Evolutionary conservation across 106 monocot species (phyloP).

Genomic region (Dactylorhiza incarnata): DNA sequence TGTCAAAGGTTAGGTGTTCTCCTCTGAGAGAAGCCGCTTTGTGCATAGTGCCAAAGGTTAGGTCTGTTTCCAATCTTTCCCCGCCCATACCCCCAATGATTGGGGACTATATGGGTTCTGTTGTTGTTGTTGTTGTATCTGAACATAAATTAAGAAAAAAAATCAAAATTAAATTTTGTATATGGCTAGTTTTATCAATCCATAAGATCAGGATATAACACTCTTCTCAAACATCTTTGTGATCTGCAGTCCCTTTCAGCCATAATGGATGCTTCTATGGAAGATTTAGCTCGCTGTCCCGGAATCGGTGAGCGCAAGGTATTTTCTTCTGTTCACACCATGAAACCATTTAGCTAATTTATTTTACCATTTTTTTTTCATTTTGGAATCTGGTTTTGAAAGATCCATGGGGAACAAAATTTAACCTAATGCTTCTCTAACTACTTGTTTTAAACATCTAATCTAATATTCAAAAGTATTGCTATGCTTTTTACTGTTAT

Average conservation of each 20-base stretch:
- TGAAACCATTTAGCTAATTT: neutral
- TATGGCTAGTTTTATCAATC: neutral
- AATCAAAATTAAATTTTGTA: neutral
- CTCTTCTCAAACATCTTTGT: constrained; percentile 5
- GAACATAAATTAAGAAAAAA: neutral
- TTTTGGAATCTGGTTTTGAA: neutral
- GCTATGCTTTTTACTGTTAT: too few species aligned
- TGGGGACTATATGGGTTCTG: too few species aligned
- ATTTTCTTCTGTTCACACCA: constrained; percentile 2
- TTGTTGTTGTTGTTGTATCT: too few species aligned
- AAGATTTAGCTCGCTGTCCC: constrained; percentile 87
- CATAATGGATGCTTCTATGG: constrained; percentile 96
- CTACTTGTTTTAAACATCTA: too few species aligned
- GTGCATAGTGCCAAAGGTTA: too few species aligned
- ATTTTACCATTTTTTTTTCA: neutral
- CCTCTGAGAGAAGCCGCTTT: too few species aligned
- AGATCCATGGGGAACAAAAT: neutral
- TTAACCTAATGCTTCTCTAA: too few species aligned
- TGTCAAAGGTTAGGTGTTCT: too few species aligned
- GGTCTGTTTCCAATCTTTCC: too few species aligned
- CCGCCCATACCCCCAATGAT: too few species aligned
- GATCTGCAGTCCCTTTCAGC: constrained; percentile 69
- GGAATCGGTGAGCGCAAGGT: constrained; percentile 97
- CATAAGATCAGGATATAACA: neutral
- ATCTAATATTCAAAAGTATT: too few species aligned